phyloP scores from a whole-genome alignment of 768 basidiomycete genomes.

The Collybia sordida region DNA sequence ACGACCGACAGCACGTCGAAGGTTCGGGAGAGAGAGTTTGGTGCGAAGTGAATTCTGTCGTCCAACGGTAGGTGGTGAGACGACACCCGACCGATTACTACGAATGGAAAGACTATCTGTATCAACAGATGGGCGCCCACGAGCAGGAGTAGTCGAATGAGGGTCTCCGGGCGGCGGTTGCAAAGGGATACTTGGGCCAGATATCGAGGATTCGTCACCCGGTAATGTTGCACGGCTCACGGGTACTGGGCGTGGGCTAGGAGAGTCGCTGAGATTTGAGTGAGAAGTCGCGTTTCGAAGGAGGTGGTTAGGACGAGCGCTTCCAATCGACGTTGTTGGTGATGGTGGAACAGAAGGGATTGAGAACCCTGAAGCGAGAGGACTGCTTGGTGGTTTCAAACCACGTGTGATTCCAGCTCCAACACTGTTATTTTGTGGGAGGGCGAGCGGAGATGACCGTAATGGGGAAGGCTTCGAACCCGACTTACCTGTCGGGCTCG shows the following conservation, averaged over 20 bases:
- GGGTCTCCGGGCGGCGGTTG: too few relatives aligned
- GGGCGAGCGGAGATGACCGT: conserved; percentile 10
- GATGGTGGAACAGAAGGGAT: conserved; percentile 16
- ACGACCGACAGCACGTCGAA: conserved; percentile 46
- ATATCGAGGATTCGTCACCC: conserved; percentile 3
- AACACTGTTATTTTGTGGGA: background rate
- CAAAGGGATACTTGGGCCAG: background rate
- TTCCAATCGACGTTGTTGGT: conserved; percentile 11
- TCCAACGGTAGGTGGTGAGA: conserved; percentile 36
- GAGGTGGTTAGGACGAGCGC: conserved; percentile 16
- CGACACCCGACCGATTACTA: conserved; percentile 33
- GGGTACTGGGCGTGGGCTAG: background rate
- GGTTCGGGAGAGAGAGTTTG: conserved; percentile 69
- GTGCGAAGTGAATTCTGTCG: conserved; percentile 49
- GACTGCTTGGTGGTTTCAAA: conserved; percentile 35
- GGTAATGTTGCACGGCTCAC: conserved; percentile 6
- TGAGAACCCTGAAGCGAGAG: conserved; percentile 26
- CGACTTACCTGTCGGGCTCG: conserved; percentile 4
- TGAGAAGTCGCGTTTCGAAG: conserved; percentile 26
- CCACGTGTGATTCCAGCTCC: background rate
- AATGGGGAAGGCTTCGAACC: conserved; percentile 17
- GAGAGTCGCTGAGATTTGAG: conserved; percentile 16
- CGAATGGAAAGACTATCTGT: conserved; percentile 25
- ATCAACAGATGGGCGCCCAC: conserved; percentile 19
- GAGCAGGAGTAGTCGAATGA: background rate